Evolutionary conservation across 2,329 filamentous ascomycete species (phyloP).

Genomic region (Scopulariopsis brevicaulis): DNA sequence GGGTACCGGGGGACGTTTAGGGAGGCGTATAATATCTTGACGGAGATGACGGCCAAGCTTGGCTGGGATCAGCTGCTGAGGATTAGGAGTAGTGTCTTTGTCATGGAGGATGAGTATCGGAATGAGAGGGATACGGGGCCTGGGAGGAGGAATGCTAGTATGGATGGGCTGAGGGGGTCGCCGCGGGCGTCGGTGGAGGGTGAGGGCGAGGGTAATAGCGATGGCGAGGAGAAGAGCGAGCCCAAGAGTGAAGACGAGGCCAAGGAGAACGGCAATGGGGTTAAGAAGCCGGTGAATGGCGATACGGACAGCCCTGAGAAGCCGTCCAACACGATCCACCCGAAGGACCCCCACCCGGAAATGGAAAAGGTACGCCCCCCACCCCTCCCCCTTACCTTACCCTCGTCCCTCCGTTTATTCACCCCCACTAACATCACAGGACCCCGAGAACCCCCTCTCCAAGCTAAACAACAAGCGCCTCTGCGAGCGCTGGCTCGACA

Average conservation of each 20-base stretch:
- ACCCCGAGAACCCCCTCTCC: conserved; percentile 64
- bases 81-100: conserved; percentile 92
- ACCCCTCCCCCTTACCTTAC: neutral
- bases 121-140: conserved; percentile 64
- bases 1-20: conserved; percentile 92
- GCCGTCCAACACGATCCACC: conserved; percentile 67
- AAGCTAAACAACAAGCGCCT: conserved; percentile 95
- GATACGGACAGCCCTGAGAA: conserved; percentile 53
- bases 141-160: conserved; percentile 63
- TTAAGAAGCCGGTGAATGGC: conserved; percentile 25
- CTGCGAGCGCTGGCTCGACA: conserved; percentile 96
- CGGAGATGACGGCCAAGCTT: conserved; percentile 91
- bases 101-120: conserved; percentile 98
- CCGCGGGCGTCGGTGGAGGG: conserved; percentile 37
- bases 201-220: conserved; percentile 22
- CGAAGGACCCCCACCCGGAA: conserved; percentile 65
- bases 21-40: conserved; percentile 86
- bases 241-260: conserved; percentile 12
- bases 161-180: conserved; percentile 63
- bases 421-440: conserved; percentile 24
- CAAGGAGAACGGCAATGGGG: conserved; percentile 8
- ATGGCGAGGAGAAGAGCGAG: conserved; percentile 18
- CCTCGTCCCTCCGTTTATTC: neutral
- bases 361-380: conserved; percentile 49
- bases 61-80: conserved; percentile 95